phyloP scores from a whole-genome alignment of 1,139 yeast genomes.

The Wickerhamomyces sp. region DNA sequence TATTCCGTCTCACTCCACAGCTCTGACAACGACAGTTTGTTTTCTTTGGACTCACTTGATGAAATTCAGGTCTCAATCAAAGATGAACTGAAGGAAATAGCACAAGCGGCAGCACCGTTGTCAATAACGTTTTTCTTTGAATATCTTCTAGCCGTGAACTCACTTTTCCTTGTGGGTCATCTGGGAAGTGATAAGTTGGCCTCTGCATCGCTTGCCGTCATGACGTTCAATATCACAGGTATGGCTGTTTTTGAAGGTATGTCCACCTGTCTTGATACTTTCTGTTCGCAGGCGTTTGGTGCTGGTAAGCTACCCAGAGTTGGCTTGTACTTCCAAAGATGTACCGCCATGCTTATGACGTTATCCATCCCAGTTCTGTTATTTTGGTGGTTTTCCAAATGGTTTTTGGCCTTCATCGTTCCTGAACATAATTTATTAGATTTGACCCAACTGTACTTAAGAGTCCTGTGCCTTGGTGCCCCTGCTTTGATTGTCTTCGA shows the following conservation, averaged over 20 bases:
- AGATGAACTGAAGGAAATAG: constrained; percentile 14
- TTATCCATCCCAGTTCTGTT: constrained; percentile 29
- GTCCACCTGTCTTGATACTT: constrained; percentile 48
- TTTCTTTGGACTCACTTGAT: constrained; percentile 6
- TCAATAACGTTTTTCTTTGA: constrained; percentile 46
- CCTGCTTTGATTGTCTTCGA: constrained; percentile 37
- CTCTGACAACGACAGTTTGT: constrained; percentile 4
- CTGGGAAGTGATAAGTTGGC: constrained; percentile 43
- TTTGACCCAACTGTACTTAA: constrained; percentile 30
- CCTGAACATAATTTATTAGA: constrained; percentile 30
- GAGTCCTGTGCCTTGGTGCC: constrained; percentile 31
- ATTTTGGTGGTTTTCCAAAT: constrained; percentile 37
- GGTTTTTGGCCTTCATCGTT: constrained; percentile 27
- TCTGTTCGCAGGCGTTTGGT: constrained; percentile 50
- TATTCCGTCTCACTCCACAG: constrained; percentile 11
- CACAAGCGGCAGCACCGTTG: constrained; percentile 36
- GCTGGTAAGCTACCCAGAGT: constrained; percentile 31
- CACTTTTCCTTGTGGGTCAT: constrained; percentile 45
- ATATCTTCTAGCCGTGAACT: constrained; percentile 42
- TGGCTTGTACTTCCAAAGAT: constrained; percentile 38
- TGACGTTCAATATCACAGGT: constrained; percentile 47
- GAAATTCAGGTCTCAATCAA: constrained; percentile 10
- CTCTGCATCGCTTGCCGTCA: constrained; percentile 44
- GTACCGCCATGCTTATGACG: constrained; percentile 36
- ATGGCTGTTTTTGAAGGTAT: constrained; percentile 48